Evolutionary conservation across 345 rosid genomes (phyloP).

Genomic region (Boechera divaricarpa): DNA sequence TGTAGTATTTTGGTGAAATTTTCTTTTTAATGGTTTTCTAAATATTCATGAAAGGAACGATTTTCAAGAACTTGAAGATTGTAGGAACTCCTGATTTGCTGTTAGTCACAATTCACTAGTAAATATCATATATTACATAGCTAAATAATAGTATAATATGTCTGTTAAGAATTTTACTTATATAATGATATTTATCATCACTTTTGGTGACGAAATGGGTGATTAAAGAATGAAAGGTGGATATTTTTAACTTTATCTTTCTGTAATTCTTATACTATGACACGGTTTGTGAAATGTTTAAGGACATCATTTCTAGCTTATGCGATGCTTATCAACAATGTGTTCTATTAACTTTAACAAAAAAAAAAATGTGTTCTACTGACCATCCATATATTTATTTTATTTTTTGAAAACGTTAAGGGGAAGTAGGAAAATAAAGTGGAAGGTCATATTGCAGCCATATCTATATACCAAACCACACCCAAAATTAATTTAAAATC

Average conservation of each 20-base stretch:
- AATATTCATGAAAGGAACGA: no score
- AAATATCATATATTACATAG: not conserved
- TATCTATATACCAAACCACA: constrained; percentile 1
- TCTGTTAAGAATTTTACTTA: no score
- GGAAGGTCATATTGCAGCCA: not conserved
- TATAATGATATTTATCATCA: no score
- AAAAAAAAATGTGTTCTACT: not conserved
- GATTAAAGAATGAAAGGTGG: no score
- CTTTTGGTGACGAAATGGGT: no score
- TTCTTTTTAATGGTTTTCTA: not conserved
- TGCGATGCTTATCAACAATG: no score
- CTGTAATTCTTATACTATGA: not conserved
- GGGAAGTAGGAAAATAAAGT: not conserved
- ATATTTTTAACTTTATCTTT: no score
- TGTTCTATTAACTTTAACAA: not conserved
- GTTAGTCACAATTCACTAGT: no score
- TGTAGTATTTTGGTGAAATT: not conserved
- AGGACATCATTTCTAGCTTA: no score
- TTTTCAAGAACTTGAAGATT: not conserved
- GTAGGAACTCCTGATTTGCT: not conserved
- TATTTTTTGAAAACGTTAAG: not conserved
- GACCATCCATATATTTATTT: not conserved
- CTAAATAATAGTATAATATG: not conserved
- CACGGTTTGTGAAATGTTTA: not conserved
- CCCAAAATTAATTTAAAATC: not conserved